These are phyloP conservation scores for Pseudonitzschia multiseries DNA, from an alignment of 108 stramenopile species.

Conservation along the genomic window DNA sequence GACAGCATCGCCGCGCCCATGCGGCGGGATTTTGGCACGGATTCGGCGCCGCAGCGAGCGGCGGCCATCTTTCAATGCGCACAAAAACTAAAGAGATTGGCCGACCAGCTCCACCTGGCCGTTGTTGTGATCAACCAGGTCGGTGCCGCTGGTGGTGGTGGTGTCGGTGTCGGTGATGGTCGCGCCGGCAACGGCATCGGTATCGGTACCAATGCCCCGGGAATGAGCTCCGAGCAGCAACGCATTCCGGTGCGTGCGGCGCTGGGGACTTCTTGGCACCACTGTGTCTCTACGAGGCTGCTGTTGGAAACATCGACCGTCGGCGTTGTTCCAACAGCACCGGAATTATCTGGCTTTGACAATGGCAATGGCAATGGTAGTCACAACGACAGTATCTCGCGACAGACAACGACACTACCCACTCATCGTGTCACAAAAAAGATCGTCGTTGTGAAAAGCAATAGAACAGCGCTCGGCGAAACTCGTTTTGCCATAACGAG, in stretches of 20 bases:
- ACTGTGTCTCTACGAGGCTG: constrained; percentile 80
- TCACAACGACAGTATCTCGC: background rate
- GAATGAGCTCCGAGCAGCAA: constrained; percentile 4
- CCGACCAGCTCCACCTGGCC: constrained; percentile 65
- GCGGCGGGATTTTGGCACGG: constrained; percentile 59
- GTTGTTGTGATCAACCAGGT: constrained; percentile 85
- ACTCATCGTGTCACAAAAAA: constrained; percentile 3
- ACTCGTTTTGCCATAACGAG: constrained; percentile 26
- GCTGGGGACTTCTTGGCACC: constrained; percentile 84
- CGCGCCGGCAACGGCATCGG: background rate
- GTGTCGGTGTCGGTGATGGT: constrained; percentile 33
- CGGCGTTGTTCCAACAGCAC: constrained; percentile 8
- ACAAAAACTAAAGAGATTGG: constrained; percentile 67
- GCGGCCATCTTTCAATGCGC: constrained; percentile 64
- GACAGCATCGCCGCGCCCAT: constrained; percentile 89
- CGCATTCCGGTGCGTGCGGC: constrained; percentile 56
- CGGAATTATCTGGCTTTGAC: background rate
- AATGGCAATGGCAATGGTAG: background rate
- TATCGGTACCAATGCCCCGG: background rate
- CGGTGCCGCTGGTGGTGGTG: constrained; percentile 25
- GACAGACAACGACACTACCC: background rate
- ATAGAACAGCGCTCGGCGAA: constrained; percentile 16
- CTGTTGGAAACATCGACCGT: constrained; percentile 29
- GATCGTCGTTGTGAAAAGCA: constrained; percentile 49
- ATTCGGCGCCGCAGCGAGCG: constrained; percentile 50